Evolutionary conservation across 257 asterid species (phyloP).

Genomic region (Scutellaria barbata): DNA sequence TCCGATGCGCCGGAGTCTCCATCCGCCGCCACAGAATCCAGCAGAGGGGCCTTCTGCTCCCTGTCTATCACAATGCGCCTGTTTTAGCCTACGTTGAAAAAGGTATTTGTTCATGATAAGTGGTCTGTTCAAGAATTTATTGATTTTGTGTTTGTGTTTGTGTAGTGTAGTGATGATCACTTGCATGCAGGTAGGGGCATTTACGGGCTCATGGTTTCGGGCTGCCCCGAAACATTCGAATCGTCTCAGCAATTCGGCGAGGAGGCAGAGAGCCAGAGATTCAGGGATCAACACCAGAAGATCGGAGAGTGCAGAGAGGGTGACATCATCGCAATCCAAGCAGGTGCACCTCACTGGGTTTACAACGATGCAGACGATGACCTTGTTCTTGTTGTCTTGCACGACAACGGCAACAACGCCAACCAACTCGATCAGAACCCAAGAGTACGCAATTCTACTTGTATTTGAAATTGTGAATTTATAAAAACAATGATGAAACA

Average conservation of each 20-base stretch:
- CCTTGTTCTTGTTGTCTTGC: conserved; percentile 48
- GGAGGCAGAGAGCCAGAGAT: conserved; percentile 34
- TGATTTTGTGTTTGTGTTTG: too few relatives aligned
- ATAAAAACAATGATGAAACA: too few relatives aligned
- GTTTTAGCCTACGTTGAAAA: conserved; percentile 47
- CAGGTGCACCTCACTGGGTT: conserved; percentile 69
- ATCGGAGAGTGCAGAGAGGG: conserved; percentile 49
- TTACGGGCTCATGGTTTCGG: conserved; percentile 51
- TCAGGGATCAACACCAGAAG: conserved; percentile 57
- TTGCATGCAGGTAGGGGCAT: conserved; percentile 55
- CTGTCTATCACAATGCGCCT: conserved; percentile 59
- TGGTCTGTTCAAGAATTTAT: fast-evolving
- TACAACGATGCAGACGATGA: conserved; percentile 64
- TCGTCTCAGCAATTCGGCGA: conserved; percentile 45
- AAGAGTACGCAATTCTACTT: conserved; percentile 13
- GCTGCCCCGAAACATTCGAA: conserved; percentile 76
- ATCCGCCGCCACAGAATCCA: conserved; percentile 50
- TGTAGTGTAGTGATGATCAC: too few relatives aligned
- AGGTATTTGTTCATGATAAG: too few relatives aligned
- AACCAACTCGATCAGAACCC: conserved; percentile 69
- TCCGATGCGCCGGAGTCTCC: conserved; percentile 68
- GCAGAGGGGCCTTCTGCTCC: conserved; percentile 48
- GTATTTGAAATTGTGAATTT: too few relatives aligned
- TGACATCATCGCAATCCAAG: conserved; percentile 54
- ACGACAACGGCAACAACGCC: conserved; percentile 46